phyloP scores from a whole-genome alignment of 2,329 filamentous ascomycete genomes.

The Paracoccidioides lutzii region DNA sequence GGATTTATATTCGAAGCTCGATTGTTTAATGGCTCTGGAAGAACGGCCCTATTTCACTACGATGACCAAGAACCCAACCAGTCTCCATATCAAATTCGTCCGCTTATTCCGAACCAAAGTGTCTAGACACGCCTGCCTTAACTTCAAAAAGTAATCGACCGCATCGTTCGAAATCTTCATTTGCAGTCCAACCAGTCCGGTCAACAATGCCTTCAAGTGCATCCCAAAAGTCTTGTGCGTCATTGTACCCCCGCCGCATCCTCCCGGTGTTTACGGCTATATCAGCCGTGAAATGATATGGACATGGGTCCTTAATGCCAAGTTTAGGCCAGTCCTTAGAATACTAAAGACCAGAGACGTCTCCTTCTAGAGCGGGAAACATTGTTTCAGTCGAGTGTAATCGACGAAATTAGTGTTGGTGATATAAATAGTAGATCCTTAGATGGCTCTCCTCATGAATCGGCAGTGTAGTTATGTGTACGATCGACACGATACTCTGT shows the following conservation, averaged over 20 bases:
- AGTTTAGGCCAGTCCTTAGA: conserved; percentile 5
- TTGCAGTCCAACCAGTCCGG: conserved; percentile 3
- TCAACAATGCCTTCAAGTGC: conserved; percentile 1
- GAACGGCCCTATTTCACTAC: too few species aligned
- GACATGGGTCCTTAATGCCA: background rate
- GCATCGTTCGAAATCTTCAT: conserved; percentile 7
- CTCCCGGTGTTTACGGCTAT: conserved; percentile 5
- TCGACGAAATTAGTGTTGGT: too few species aligned
- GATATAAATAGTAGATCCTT: too few species aligned
- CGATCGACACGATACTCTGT: too few species aligned
- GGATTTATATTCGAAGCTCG: too few species aligned
- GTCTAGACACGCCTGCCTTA: conserved; percentile 3
- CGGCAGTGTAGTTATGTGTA: too few species aligned
- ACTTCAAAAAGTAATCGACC: conserved; percentile 7
- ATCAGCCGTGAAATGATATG: conserved; percentile 7
- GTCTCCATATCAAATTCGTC: conserved; percentile 6
- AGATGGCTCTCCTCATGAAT: too few species aligned
- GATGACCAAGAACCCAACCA: conserved; percentile 3
- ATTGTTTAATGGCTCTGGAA: too few species aligned
- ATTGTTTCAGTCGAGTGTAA: too few species aligned
- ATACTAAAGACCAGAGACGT: background rate
- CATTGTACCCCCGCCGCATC: conserved; percentile 7
- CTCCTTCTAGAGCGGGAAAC: too few species aligned
- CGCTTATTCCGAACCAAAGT: conserved; percentile 1
- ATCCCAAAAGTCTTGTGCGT: conserved; percentile 10